Conservation (phyloP, 2,329 filamentous ascomycete genomes). For the Diaporthe batatas region DNA sequence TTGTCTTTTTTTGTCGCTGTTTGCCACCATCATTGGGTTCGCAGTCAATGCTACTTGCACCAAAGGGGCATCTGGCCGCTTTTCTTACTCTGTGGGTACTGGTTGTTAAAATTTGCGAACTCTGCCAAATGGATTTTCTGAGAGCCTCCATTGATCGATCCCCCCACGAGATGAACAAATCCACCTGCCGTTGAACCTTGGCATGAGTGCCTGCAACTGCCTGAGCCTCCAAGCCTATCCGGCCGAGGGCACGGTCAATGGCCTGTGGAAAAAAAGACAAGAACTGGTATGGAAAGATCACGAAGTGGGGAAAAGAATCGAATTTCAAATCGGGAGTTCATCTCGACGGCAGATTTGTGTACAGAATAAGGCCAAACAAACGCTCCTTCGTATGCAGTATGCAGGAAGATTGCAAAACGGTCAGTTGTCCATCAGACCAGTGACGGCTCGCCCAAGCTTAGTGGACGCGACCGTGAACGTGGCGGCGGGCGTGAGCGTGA, state of each 20-base stretch:
- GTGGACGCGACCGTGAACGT: conserved; percentile 42
- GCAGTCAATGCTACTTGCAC: conserved; percentile 40
- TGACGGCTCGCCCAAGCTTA: conserved; percentile 29
- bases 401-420: conserved; percentile 34
- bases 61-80: conserved; percentile 14
- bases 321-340: conserved; percentile 37
- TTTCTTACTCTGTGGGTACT: conserved; percentile 34
- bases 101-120: conserved; percentile 29
- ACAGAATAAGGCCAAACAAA: conserved; percentile 39
- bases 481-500: conserved; percentile 56
- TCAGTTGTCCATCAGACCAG: conserved; percentile 27
- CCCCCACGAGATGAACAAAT: conserved; percentile 36
- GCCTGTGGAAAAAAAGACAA: conserved; percentile 38
- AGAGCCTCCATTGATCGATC: conserved; percentile 37
- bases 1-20: conserved; percentile 3
- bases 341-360: conserved; percentile 42
- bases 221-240: conserved; percentile 39
- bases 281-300: conserved; percentile 20
- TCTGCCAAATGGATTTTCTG: conserved; percentile 26
- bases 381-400: conserved; percentile 41
- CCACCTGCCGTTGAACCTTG: conserved; percentile 41
- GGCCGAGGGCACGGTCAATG: conserved; percentile 40
- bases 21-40: conserved; percentile 34
- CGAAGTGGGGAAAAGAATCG: conserved; percentile 25
- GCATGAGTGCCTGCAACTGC: conserved; percentile 33